These are phyloP conservation scores for Pseudodiploospora longispora DNA, from an alignment of 2,329 filamentous ascomycete species.

Conservation along the genomic window DNA sequence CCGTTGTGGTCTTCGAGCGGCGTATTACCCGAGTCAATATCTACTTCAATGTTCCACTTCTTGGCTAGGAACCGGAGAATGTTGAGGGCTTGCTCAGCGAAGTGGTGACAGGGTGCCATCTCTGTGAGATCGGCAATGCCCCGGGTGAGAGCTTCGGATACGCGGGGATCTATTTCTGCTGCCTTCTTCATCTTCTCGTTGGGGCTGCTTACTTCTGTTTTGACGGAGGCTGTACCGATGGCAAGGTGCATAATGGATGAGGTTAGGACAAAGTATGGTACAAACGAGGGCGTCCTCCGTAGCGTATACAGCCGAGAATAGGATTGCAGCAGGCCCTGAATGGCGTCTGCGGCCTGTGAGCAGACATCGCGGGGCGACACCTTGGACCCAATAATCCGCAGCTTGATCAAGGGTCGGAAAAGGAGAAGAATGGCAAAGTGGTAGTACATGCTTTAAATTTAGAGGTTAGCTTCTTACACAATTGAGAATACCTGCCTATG, in stretches of 20 bases:
- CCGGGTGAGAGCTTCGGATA: constrained; percentile 39
- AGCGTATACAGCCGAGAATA: constrained; percentile 53
- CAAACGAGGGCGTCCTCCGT: constrained; percentile 50
- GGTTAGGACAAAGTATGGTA: constrained; percentile 54
- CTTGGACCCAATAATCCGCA: constrained; percentile 54
- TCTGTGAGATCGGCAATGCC: constrained; percentile 51
- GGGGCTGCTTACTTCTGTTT: constrained; percentile 12
- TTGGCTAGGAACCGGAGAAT: constrained; percentile 50
- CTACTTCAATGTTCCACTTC: constrained; percentile 51
- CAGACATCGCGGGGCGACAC: constrained; percentile 59
- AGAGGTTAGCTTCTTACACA: constrained; percentile 4
- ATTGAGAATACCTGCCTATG: too few relatives aligned
- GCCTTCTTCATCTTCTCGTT: constrained; percentile 24
- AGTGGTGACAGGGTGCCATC: constrained; percentile 54
- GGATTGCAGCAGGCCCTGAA: constrained; percentile 46
- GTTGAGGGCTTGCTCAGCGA: constrained; percentile 52
- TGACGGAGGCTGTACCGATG: constrained; percentile 33
- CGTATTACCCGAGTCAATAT: constrained; percentile 27
- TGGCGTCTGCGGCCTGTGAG: constrained; percentile 51
- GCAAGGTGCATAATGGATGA: constrained; percentile 54
- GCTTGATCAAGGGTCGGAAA: constrained; percentile 63
- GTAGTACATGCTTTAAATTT: constrained; percentile 53
- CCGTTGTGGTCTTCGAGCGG: constrained; percentile 30
- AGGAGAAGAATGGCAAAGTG: constrained; percentile 64
- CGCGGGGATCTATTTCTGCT: constrained; percentile 29